Conservation (phyloP, 768 basidiomycete species). For the Russula abietina region DNA sequence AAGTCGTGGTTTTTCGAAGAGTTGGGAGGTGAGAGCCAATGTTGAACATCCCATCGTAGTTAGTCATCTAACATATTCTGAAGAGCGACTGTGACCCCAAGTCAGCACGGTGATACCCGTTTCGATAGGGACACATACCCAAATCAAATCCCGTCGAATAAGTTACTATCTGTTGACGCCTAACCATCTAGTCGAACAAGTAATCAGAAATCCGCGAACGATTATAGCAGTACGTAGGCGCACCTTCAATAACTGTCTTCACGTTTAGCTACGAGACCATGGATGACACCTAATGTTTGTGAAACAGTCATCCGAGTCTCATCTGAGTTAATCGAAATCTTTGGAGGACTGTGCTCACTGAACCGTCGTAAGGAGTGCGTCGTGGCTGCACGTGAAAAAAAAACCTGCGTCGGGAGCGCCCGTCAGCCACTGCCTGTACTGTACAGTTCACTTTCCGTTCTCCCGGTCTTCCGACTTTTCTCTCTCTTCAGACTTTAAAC, state of each 20-base stretch:
- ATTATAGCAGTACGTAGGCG: background rate
- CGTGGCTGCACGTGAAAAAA: no score
- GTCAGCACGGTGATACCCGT: background rate
- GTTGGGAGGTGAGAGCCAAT: no score
- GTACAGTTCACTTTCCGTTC: no score
- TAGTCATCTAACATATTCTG: background rate
- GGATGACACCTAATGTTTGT: background rate
- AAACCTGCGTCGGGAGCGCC: no score
- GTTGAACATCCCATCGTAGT: background rate
- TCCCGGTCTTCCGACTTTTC: no score
- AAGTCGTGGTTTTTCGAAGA: no score
- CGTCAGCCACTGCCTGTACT: no score
- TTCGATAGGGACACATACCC: background rate
- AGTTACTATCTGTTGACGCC: background rate
- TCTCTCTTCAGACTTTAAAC: no score
- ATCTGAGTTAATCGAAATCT: background rate
- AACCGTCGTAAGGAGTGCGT: no score
- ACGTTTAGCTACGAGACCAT: background rate
- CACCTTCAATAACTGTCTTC: background rate
- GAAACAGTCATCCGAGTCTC: background rate
- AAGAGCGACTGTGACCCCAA: background rate
- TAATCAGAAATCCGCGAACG: background rate
- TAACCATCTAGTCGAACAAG: background rate
- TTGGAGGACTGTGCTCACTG: no score
- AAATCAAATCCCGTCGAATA: background rate